These are phyloP conservation scores for Stereum hirsutum DNA, from an alignment of 1,284 basidiomycete species.

Conservation along the genomic window DNA sequence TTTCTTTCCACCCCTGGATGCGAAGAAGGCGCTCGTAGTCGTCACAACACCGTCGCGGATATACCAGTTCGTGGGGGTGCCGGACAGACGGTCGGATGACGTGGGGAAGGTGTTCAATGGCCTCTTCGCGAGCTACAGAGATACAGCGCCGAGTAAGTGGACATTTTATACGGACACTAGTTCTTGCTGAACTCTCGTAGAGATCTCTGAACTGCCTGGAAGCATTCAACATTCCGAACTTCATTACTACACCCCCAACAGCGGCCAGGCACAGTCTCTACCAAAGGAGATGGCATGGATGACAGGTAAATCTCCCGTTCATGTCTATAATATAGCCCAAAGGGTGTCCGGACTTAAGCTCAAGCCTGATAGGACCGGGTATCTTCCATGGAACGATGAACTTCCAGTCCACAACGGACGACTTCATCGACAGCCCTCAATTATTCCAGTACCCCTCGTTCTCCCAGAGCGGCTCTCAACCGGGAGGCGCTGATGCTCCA, in stretches of 20 bases:
- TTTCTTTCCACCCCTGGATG: slow-evolving; percentile 56
- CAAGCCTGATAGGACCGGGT: slow-evolving; percentile 76
- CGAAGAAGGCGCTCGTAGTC: slow-evolving; percentile 59
- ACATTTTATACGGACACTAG: slow-evolving; percentile 1
- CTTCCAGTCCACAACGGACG: slow-evolving; percentile 59
- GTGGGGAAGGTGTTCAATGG: slow-evolving; percentile 68
- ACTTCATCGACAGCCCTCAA: slow-evolving; percentile 71
- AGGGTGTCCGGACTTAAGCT: background rate
- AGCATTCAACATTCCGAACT: slow-evolving; percentile 67
- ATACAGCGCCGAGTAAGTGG: slow-evolving; percentile 68
- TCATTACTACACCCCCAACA: slow-evolving; percentile 64
- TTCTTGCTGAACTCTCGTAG: slow-evolving; percentile 31
- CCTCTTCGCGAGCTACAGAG: slow-evolving; percentile 67
- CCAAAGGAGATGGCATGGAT: slow-evolving; percentile 81
- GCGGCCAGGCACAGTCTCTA: slow-evolving; percentile 57
- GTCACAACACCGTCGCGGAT: slow-evolving; percentile 84
- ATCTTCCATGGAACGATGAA: slow-evolving; percentile 78
- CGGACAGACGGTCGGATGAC: slow-evolving; percentile 62
- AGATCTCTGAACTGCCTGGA: slow-evolving; percentile 82
- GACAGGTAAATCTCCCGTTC: slow-evolving; percentile 47
- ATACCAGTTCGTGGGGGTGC: slow-evolving; percentile 80
- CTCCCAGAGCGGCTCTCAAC: slow-evolving; percentile 15
- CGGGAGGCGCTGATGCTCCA: slow-evolving; percentile 32
- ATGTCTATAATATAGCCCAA: slow-evolving; percentile 10
- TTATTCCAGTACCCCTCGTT: slow-evolving; percentile 56